Evolutionary conservation across 1,139 yeast genomes (phyloP).

Genomic region (Saccharomyces hybrid): DNA sequence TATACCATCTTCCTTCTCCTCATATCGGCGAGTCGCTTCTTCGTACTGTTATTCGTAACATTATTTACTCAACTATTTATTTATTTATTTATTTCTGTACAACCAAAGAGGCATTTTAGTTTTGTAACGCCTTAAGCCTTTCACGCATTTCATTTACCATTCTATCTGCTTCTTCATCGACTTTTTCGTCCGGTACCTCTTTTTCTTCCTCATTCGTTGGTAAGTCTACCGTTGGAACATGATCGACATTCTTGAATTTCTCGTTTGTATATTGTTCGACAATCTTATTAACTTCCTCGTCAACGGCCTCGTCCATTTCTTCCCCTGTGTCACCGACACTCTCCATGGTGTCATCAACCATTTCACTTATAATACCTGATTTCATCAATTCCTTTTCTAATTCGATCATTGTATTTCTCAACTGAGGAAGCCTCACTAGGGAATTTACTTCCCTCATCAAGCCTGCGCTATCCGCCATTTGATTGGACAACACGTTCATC

Average conservation of each 20-base stretch:
- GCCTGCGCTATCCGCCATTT: slow-evolving; percentile 69
- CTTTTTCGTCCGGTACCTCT: slow-evolving; percentile 56
- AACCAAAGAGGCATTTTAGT: slow-evolving; percentile 31
- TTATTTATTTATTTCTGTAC: not conserved
- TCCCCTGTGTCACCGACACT: slow-evolving; percentile 59
- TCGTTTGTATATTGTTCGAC: slow-evolving; percentile 44
- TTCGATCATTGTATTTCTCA: slow-evolving; percentile 79
- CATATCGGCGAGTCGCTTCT: not conserved
- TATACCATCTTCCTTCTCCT: not conserved
- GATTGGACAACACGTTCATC: slow-evolving; percentile 72
- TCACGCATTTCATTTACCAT: slow-evolving; percentile 83
- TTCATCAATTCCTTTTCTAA: slow-evolving; percentile 81
- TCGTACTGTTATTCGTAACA: not conserved
- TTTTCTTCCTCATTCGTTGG: slow-evolving; percentile 36
- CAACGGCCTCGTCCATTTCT: slow-evolving; percentile 58
- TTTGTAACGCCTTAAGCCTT: slow-evolving; percentile 77
- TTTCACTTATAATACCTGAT: slow-evolving; percentile 88
- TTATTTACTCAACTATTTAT: not conserved
- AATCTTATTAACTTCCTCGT: slow-evolving; percentile 58
- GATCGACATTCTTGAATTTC: slow-evolving; percentile 42
- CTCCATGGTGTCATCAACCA: slow-evolving; percentile 89
- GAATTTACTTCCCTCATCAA: slow-evolving; percentile 86
- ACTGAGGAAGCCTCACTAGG: slow-evolving; percentile 69
- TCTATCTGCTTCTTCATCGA: slow-evolving; percentile 63
- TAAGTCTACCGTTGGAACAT: slow-evolving; percentile 43